phyloP scores from a whole-genome alignment of 495 filamentous ascomycete genomes.

The Penicillium robsamsonii region DNA sequence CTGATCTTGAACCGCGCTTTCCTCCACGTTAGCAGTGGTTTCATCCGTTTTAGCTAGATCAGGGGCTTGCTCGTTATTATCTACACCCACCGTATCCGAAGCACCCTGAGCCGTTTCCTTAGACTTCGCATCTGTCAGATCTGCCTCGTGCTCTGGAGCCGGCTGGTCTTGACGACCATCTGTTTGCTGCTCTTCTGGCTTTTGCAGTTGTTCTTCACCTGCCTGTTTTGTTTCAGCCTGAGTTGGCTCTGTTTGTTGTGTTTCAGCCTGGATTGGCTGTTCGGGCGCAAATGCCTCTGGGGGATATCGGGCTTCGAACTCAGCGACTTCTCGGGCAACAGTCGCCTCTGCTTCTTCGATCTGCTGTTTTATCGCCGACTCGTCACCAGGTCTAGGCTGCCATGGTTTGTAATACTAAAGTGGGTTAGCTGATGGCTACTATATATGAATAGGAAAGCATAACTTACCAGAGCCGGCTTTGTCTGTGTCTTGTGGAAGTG shows the following conservation, averaged over 20 bases:
- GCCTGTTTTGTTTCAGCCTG: conserved; percentile 13
- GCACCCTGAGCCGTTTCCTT: conserved; percentile 21
- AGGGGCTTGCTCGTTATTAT: conserved; percentile 24
- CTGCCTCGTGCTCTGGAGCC: conserved; percentile 18
- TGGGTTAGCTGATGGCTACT: conserved; percentile 10
- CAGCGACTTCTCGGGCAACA: conserved; percentile 50
- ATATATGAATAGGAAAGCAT: neutral
- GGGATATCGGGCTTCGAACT: conserved; percentile 45
- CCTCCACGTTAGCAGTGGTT: conserved; percentile 17
- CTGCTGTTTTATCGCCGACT: conserved; percentile 59
- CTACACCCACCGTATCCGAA: conserved; percentile 30
- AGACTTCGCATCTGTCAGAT: conserved; percentile 12
- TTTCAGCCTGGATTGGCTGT: conserved; percentile 4
- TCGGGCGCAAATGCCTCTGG: conserved; percentile 20
- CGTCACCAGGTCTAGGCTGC: conserved; percentile 64
- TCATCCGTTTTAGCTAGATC: conserved; percentile 20
- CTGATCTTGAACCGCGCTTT: conserved; percentile 22
- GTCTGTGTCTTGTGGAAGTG: conserved; percentile 70
- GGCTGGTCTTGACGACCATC: conserved; percentile 9
- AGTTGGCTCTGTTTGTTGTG: neutral
- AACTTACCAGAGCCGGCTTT: conserved; percentile 74
- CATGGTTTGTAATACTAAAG: conserved; percentile 86
- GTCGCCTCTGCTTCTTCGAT: conserved; percentile 53
- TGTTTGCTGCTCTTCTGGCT: conserved; percentile 8
- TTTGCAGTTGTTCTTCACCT: conserved; percentile 9